phyloP scores from a whole-genome alignment of 139 green algal genomes.

The Klebsormidium nitens region DNA sequence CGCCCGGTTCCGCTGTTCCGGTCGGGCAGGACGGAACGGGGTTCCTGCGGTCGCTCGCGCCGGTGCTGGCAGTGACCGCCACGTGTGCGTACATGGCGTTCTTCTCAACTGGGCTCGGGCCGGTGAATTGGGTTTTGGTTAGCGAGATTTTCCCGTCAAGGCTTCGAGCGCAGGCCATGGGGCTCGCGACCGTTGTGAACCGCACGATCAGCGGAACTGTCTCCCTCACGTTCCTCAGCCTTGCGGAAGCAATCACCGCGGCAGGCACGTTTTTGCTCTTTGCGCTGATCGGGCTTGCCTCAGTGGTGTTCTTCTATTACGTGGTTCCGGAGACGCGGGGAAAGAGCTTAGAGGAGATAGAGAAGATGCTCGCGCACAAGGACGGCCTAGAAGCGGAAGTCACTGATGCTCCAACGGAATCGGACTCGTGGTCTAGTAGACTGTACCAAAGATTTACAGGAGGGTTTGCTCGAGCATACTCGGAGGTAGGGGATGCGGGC shows the following conservation, averaged over 20 bases:
- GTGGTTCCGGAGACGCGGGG: constrained; percentile 43
- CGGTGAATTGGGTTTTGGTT: constrained; percentile 32
- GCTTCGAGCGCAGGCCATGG: constrained; percentile 27
- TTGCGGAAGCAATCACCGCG: constrained; percentile 11
- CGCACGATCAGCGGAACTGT: constrained; percentile 28
- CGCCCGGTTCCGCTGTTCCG: no score
- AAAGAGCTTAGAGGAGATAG: constrained; percentile 46
- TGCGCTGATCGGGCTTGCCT: constrained; percentile 11
- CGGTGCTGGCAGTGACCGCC: constrained; percentile 17
- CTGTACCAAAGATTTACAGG: no score
- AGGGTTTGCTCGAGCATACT: no score
- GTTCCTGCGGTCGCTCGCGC: no score
- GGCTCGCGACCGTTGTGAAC: constrained; percentile 26
- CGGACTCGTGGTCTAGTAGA: no score
- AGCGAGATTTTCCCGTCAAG: constrained; percentile 40
- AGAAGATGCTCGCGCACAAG: constrained; percentile 16
- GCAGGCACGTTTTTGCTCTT: constrained; percentile 40
- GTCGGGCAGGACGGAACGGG: background rate
- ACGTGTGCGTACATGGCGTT: constrained; percentile 33
- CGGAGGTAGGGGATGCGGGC: no score
- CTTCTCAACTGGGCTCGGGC: constrained; percentile 41
- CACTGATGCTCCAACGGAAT: background rate
- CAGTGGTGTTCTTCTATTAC: constrained; percentile 31
- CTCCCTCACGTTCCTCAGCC: constrained; percentile 33
- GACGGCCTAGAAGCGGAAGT: background rate